Evolutionary conservation across 2,329 filamentous ascomycete genomes (phyloP), one percentile per base, ranked within the genome.

Genomic region (Penicillium fuscoglaucum): DNA sequence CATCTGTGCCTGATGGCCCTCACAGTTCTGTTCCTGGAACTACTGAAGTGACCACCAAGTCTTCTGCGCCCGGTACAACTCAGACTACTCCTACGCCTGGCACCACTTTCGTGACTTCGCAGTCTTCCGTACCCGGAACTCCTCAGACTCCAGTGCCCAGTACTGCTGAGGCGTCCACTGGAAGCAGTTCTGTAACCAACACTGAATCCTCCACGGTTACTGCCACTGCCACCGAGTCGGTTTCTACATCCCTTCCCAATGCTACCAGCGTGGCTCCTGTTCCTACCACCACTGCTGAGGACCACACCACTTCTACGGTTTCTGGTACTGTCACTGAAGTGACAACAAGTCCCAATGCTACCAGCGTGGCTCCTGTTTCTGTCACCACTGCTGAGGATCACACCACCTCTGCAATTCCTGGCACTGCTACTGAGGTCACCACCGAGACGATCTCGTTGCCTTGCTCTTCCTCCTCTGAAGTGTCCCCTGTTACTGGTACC

Each of bases 181-280:
- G 45, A 51, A 44, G 53, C 10, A 21, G 35, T 29, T 13, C 46
- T 21, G 35, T 9, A 12, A 29, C 37, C 6, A 37, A 29, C n/a
- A 21, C 29, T 43, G 29, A 17, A 26, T 52, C 54, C 21, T 39
- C 54, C 12, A 56, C 21, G 13, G 31, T 52, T 19, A 51, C 40
- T 52, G 39, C 31, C 45, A 43, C 53, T 19, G 17, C 24, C n/a
- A 56, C 47, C n/a, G 54, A 37, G 31, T 57, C 39, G 4, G 24
- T 49, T 6, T 17, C 46, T 19, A 35, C 47, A 33, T 35, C 47
- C 31, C 9, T 21, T 28, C 31, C 48, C 8, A 19, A n/a, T 40
- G 17, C 17, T 26, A 57, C 49, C 33, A 52, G 49, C 8, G 29
- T 54, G 28, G 43, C 49, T n/a, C 43, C 55, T 21, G 49, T 47